Base-by-base conservation (phyloP, 805 yeast genomes). In the Pichia pseudocactophila region DNA sequence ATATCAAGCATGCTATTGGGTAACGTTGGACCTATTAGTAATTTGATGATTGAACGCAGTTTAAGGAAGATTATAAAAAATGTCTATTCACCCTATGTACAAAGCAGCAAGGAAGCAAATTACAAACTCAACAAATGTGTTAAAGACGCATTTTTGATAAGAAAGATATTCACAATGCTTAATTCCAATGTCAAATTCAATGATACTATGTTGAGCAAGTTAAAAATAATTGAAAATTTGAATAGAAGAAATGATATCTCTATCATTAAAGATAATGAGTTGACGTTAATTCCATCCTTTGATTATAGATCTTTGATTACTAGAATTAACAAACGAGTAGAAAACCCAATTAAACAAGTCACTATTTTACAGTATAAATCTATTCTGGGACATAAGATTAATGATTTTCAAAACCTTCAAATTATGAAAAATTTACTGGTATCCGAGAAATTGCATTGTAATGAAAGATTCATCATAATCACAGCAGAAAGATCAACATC, bases 401-500 rank as follows among this genome's bases (percentile, higher is more conserved):
- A 48, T 25, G 58, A 56, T 34, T 46, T 31, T 15, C 26, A 45
- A 11, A 56, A 52, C 32, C 19, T 54, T 5, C 49, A 50, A n/a
- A 34, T 15, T 17, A 32, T 56, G 3, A 39, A 44, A 32, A 30
- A 37, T 11, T 25, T 41, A 7, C 32, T 51, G 31, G n/a, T 18
- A 5, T 19, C 36, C 7, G 36, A 43, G 1, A 40, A 43, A 6
- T 12, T 38, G 9, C 40, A 34, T 28, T 31, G 22, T 20, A 48
- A 39, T 22, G 46, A 50, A 17, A 47, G 41, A 25, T 50, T 51
- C 18, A 37, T 58, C 19, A 39, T 57, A 4, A 11, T 58, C 15
- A 56, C 61, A 1, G 48, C 36, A 26, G 58, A 56, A 28, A 43
- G 48, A 34, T 48, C 48, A 8, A 47, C 54, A 1, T 57, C 61